Conservation (phyloP, 441 rosid genomes). For the Erodium texanum region DNA sequence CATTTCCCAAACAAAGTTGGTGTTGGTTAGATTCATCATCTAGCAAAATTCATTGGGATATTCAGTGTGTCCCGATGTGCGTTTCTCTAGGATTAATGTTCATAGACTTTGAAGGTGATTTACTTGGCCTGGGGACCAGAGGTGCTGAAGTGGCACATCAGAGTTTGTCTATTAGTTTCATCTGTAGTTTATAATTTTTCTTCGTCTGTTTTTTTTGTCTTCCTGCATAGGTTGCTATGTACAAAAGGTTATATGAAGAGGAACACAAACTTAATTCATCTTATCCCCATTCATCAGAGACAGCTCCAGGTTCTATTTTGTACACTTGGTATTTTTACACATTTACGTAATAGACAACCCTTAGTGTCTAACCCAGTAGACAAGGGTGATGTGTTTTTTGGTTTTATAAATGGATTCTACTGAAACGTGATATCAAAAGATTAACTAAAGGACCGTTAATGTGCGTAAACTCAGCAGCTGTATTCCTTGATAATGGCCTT, state of each 20-base stretch:
- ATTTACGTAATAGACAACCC: not conserved
- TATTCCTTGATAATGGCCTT: not conserved
- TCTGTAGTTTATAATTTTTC: not conserved
- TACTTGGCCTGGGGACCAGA: not conserved
- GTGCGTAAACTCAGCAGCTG: not conserved
- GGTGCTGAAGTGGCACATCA: not conserved
- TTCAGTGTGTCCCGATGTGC: not conserved
- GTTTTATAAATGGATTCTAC: not conserved
- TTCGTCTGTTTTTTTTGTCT: slow-evolving; percentile 3
- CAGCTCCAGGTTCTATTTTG: slow-evolving; percentile 43
- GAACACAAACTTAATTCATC: slow-evolving; percentile 64
- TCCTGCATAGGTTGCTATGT: slow-evolving; percentile 71
- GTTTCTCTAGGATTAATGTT: not conserved
- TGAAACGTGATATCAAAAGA: not conserved
- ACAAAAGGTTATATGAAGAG: slow-evolving; percentile 87
- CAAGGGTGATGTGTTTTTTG: not conserved
- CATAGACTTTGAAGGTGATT: not conserved
- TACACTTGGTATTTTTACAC: not conserved
- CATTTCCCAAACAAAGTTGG: not conserved
- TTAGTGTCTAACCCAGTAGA: not conserved
- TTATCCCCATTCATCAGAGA: slow-evolving; percentile 31
- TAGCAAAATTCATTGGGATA: not conserved
- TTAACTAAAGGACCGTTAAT: not conserved
- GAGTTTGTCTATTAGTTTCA: not conserved
- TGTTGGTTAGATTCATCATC: not conserved